Evolutionary conservation across 352 stramenopile genomes (phyloP).

Genomic region (Phytopythium kandeliae): DNA sequence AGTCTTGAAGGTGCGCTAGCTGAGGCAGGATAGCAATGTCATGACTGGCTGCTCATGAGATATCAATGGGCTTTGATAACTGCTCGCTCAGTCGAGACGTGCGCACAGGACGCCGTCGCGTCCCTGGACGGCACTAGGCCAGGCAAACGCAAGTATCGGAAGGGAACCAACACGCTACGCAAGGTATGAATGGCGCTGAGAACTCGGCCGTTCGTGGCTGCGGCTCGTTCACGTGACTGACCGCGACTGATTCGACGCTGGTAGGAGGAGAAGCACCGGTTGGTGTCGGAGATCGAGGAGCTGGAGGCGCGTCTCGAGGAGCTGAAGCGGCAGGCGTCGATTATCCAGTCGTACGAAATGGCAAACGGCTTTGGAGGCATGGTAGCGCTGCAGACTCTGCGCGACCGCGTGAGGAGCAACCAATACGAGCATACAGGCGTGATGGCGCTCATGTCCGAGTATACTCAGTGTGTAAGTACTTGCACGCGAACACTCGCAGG

Average conservation of each 20-base stretch:
- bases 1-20: too few relatives aligned
- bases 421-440: conserved; percentile 17
- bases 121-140: conserved; percentile 9
- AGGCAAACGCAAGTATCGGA: conserved; percentile 19
- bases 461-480: conserved; percentile 22
- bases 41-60: too few relatives aligned
- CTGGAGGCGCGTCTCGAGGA: conserved; percentile 19
- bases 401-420: conserved; percentile 12
- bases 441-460: conserved; percentile 22
- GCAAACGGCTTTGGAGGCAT: conserved; percentile 1
- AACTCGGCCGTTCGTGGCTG: too few relatives aligned
- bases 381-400: conserved; percentile 9
- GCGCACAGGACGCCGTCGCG: not conserved
- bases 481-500: not conserved
- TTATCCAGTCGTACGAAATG: not conserved
- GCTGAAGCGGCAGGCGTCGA: conserved; percentile 16
- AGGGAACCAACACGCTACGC: conserved; percentile 25
- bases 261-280: conserved; percentile 24
- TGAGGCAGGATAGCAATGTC: too few relatives aligned
- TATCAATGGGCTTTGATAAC: too few relatives aligned
- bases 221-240: not conserved
- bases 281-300: conserved; percentile 18
- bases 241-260: not conserved
- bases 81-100: too few relatives aligned
- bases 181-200: conserved; percentile 15